Evolutionary conservation across 768 basidiomycete species (phyloP), one percentile per base, ranked within the genome.

Genomic region (Suillus paluster): DNA sequence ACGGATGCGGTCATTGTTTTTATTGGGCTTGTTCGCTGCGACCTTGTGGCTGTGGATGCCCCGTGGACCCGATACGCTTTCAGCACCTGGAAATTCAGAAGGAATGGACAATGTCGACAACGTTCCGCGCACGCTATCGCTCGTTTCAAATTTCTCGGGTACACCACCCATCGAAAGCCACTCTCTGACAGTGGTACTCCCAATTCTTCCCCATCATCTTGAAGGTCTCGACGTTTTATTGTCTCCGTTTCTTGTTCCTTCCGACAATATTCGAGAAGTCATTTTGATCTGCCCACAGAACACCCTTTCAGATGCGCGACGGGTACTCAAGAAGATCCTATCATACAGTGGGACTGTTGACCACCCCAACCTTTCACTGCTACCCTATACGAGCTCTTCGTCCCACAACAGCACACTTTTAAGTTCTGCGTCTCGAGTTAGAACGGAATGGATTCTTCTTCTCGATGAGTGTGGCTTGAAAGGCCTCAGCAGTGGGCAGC

Each of bases 391-490:
- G 38, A 66, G 57, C 46, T 65, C 64, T 36, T 36, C 67, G 30
- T 69, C 68, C 61, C 68, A 53, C 42, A 64, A 53, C 59, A 59
- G 59, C 42, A 79, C 67, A 25, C 67, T 72, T 41, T 62, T 88
- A n/a, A 70, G 72, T 27, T 71, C 73, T 27, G 75, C 79, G 34
- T 65, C 76, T 6, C 78, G 77, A 33, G 73, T 78, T 27, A 73
- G 80, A 14, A 82, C 84, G 0, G 77, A 81, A 27, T 84, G 83
- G 79, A 67, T 84, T 10, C 78, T 90, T 14, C 56, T 89, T 9
- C 73, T 88, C 58, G 84, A 85, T 58, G 76, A 83, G 52, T 60
- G 66, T 48, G 86, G 81, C 10, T 63, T 89, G 10, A 30, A 64
- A 4, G 64, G 71, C 9, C 45, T 84, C 44, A 69, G 76, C 50